Evolutionary conservation across 352 stramenopile genomes (phyloP), one percentile per base, ranked within the genome.

Genomic region (Phytophthora uliginosa): DNA sequence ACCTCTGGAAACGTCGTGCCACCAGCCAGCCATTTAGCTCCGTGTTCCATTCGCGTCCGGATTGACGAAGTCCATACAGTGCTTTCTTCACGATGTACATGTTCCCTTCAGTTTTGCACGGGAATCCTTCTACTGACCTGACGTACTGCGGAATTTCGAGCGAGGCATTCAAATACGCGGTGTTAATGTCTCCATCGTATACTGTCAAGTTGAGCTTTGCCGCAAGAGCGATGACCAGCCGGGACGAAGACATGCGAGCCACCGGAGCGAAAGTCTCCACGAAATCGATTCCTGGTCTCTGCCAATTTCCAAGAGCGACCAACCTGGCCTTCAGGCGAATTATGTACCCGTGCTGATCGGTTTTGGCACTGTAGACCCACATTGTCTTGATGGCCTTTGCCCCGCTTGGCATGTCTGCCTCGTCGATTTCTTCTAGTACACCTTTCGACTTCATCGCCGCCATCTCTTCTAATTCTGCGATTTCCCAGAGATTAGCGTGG

Each of bases 31-130:
- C 2, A 28, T 74, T 56, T 0, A 65, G 9, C 33, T 74, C 52
- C 2, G 31, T 34, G 24, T 57, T 74, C 59, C 59, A 69, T 2
- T 69, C 54, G 1, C 59, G n/a, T 1, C 66, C 59, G 3, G 53
- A 64, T 45, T 66, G 59, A 0, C 59, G 53, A 9, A 73, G 45
- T 1, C 66, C 22, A 26, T 70, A 73, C 8, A 58, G 33, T 3
- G 63, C 63, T 12, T 71, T 64, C 12, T 18, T 13, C 2, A 71
- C 63, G 1, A 60, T 20, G 28, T 60, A 71, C 45, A 59, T 42
- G 22, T 57, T 17, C 8, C 62, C 36, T 20, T 56, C 24, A 1
- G 48, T 7, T 24, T 3, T 24, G 36, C 47, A 54, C 4, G 52
- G 62, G 22, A 62, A 61, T 2, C 38, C 45, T 7, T 63, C 63